A percentile compares a stretch with the other conserved stretches of the same genome.
Conservation (phyloP, 148 eudicot species). For the Fallopia convolvulus region DNA sequence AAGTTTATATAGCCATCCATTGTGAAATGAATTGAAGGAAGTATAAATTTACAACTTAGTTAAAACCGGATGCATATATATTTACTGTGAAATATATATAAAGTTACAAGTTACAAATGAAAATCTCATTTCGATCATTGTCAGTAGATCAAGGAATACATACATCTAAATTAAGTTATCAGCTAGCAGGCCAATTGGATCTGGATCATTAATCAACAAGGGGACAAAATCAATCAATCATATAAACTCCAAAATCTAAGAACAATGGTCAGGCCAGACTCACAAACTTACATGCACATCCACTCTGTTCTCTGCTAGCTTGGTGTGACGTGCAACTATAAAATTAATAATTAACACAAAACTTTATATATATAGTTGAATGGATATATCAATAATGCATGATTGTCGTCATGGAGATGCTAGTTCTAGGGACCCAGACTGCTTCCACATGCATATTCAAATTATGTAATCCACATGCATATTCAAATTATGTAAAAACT, state of each 20-base stretch:
- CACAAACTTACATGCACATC: background rate
- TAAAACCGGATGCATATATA: too few species aligned
- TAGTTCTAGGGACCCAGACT: background rate
- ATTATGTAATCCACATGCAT: slow-evolving; percentile 6
- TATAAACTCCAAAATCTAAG: background rate
- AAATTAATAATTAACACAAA: background rate
- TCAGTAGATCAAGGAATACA: too few species aligned
- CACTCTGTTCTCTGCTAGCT: background rate
- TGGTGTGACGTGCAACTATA: background rate
- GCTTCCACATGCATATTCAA: slow-evolving; percentile 4
- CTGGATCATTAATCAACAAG: background rate
- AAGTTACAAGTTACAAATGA: too few species aligned
- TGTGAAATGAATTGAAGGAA: too few species aligned
- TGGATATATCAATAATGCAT: background rate
- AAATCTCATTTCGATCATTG: too few species aligned
- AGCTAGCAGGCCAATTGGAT: too few species aligned
- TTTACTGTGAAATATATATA: too few species aligned
- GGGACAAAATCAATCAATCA: background rate
- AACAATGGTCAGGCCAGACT: background rate
- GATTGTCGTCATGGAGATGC: background rate
- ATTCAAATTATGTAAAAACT: background rate
- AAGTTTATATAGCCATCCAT: too few species aligned
- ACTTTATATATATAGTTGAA: background rate
- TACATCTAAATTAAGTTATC: too few species aligned
- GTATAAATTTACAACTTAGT: too few species aligned